These are phyloP conservation scores for Bipolaris sorokiniana DNA, from an alignment of 2,329 filamentous ascomycete species.

Conservation along the genomic window DNA sequence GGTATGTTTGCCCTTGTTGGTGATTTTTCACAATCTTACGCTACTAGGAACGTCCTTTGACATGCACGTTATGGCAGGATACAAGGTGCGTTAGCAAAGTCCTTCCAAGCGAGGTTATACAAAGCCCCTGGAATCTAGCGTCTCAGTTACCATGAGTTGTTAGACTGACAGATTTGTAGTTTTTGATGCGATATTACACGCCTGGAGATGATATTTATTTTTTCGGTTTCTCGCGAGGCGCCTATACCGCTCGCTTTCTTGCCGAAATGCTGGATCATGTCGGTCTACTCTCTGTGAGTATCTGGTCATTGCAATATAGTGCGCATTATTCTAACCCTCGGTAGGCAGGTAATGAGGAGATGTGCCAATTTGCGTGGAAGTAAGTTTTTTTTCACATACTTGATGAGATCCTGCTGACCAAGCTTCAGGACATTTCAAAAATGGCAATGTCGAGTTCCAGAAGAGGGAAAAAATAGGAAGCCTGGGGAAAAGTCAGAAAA, in stretches of 20 bases:
- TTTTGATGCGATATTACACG: slow-evolving; percentile 57
- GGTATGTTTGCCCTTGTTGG: slow-evolving; percentile 17
- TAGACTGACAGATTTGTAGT: slow-evolving; percentile 29
- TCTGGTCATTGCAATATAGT: background rate
- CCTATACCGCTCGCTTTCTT: slow-evolving; percentile 60
- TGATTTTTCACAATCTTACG: slow-evolving; percentile 5
- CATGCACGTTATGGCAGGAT: slow-evolving; percentile 82
- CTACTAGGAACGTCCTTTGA: slow-evolving; percentile 73
- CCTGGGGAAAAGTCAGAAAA: slow-evolving; percentile 58
- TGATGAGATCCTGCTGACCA: background rate
- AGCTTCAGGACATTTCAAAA: slow-evolving; percentile 66
- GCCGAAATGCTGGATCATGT: slow-evolving; percentile 87
- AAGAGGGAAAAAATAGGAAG: slow-evolving; percentile 31
- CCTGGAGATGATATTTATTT: slow-evolving; percentile 58
- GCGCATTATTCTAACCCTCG: background rate
- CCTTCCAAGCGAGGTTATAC: background rate
- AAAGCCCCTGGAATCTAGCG: background rate
- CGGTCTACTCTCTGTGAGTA: slow-evolving; percentile 67
- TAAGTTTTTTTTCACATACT: slow-evolving; percentile 12
- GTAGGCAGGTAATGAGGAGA: slow-evolving; percentile 78
- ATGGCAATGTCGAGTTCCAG: slow-evolving; percentile 66
- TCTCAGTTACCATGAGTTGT: background rate
- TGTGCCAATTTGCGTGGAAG: slow-evolving; percentile 85
- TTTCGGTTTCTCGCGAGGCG: slow-evolving; percentile 58
- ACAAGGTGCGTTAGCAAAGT: slow-evolving; percentile 67